Evolutionary conservation across 2,329 filamentous ascomycete species (phyloP), one percentile per base, ranked within the genome.

Genomic region (Plenodomus tracheiphilus): DNA sequence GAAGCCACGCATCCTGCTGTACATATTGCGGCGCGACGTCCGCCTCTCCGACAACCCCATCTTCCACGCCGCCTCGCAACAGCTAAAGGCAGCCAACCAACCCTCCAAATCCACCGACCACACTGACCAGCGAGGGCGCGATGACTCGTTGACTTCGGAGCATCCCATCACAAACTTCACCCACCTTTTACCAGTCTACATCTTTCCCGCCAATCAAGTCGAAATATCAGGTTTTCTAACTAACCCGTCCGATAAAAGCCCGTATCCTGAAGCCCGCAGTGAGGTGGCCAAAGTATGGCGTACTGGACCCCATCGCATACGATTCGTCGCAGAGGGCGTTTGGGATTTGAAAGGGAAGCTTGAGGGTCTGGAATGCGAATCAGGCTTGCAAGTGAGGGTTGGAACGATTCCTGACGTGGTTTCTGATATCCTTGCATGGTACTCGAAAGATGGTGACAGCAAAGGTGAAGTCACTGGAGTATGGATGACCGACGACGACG

Each of bases 21-120:
- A 91, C 64, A 69, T 92, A 18, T 71, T 92, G 30, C 83, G 88
- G 38, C 83, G 85, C 58, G 89, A 93, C 66, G 77, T 91, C 17
- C 85, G 89, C 51, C 77, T 88, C 20, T 78, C 82, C 21, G 89
- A 93, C 71, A 92, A 92, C 62, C 88, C 88, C 0, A 79, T 91
- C 36, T 79, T 93, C 17, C 79, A 89, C 64, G 76, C 79, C 49
- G 70, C 80, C 6, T 71, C 75, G 20, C 68, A 69, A n/a, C 41
- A 57, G 34, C 38, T 53, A 13, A 32, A 32, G 28, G 28, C 28
- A 15, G 9, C 8, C 28, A 48, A n/a, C n/a, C n/a, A 52, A 34
- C 45, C 49, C 22, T 41, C 49, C 22, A 51, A 46, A 39, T 39
- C 52, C 15, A 44, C 43, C 36, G 34, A 52, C 7, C 28, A 39